phyloP scores from a whole-genome alignment of 305 asterid genomes.

The Solanum aculeatissimum region DNA sequence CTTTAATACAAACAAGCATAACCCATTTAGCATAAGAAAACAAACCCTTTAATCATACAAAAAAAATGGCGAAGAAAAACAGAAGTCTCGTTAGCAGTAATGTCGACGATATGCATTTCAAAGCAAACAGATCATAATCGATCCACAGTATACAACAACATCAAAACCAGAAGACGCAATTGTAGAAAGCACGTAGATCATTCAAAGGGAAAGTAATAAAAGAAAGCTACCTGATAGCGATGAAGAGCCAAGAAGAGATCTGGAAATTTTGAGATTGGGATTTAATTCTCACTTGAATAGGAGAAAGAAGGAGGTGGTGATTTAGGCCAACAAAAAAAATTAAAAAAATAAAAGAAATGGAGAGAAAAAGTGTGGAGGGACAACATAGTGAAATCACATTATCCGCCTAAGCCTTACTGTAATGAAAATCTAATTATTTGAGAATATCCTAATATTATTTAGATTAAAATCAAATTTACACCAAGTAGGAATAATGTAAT shows the following conservation, averaged over 20 bases:
- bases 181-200: neutral
- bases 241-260: neutral
- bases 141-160: neutral
- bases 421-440: neutral
- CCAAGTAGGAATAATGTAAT: no score
- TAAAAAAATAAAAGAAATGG: neutral
- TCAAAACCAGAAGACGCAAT: neutral
- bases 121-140: neutral
- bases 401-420: neutral
- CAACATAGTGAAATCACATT: neutral
- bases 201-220: neutral
- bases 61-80: neutral
- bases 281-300: neutral
- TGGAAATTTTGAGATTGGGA: neutral
- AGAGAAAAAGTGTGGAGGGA: neutral
- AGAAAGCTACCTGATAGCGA: neutral
- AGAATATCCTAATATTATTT: neutral
- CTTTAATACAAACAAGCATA: neutral
- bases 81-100: neutral
- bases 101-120: neutral
- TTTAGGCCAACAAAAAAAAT: neutral
- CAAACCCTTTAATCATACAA: neutral
- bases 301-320: neutral
- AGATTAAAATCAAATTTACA: neutral
- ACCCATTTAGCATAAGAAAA: neutral